Evolutionary conservation across 352 stramenopile species (phyloP).

Genomic region (Thalassiosira mediterranea): DNA sequence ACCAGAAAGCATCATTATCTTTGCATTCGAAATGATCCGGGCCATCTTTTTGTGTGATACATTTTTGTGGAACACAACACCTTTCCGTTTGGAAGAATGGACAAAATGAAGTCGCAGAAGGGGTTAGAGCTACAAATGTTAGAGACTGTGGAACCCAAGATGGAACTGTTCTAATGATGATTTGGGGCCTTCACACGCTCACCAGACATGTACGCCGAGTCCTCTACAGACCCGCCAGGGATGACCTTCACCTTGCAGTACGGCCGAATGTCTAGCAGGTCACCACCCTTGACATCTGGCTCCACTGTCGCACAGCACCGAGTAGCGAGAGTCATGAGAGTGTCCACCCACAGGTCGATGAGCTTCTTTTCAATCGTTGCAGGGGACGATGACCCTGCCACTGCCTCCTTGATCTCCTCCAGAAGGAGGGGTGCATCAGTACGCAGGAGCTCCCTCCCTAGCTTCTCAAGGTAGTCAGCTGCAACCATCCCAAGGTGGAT

Average conservation of each 20-base stretch:
- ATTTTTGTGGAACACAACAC: conserved; percentile 95
- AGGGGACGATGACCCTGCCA: conserved; percentile 5
- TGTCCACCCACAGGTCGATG: conserved; percentile 73
- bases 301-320: conserved; percentile 78
- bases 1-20: conserved; percentile 95
- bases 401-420: conserved; percentile 54
- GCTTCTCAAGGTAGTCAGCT: conserved; percentile 78
- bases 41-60: conserved; percentile 97
- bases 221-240: conserved; percentile 85
- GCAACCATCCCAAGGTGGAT: conserved; percentile 66
- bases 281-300: conserved; percentile 78
- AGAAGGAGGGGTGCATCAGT: conserved; percentile 72
- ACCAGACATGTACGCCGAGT: conserved; percentile 93
- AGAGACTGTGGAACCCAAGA: neutral
- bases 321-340: conserved; percentile 77
- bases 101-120: neutral
- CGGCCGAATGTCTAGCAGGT: conserved; percentile 83
- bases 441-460: conserved; percentile 68
- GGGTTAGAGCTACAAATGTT: neutral
- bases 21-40: conserved; percentile 90
- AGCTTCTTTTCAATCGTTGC: conserved; percentile 29
- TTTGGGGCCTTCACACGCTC: no score
- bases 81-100: neutral
- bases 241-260: conserved; percentile 86
- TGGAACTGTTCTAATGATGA: no score